Evolutionary conservation across 2,329 filamentous ascomycete species (phyloP).

Genomic region (Xenoacremonium recifei): DNA sequence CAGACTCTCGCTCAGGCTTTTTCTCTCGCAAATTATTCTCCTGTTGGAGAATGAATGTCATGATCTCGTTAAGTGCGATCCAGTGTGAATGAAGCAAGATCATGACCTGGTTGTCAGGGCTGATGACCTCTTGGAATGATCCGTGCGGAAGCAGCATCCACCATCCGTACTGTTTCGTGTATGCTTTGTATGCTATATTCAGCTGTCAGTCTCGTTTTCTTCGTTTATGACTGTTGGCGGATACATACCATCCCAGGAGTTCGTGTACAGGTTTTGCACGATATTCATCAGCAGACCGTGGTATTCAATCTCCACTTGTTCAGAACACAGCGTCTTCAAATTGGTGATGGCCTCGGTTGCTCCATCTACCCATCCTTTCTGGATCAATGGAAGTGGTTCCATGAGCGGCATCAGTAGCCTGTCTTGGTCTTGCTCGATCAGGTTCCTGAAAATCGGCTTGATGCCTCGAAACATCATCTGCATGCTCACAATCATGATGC

Average conservation of each 20-base stretch:
- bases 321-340: constrained; percentile 43
- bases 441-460: constrained; percentile 49
- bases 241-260: constrained; percentile 50
- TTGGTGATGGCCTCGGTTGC: constrained; percentile 43
- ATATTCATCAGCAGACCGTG: constrained; percentile 44
- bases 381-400: constrained; percentile 43
- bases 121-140: constrained; percentile 49
- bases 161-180: constrained; percentile 52
- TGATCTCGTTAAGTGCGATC: constrained; percentile 54
- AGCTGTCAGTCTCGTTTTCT: constrained; percentile 2
- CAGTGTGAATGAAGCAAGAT: constrained; percentile 52
- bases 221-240: no score
- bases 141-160: constrained; percentile 57
- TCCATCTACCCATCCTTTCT: constrained; percentile 43
- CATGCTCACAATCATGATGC: constrained; percentile 52
- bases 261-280: constrained; percentile 50
- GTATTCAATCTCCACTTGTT: constrained; percentile 45
- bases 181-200: constrained; percentile 45
- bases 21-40: constrained; percentile 36
- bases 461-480: constrained; percentile 52
- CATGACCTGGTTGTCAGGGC: constrained; percentile 44
- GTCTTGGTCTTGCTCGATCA: constrained; percentile 41
- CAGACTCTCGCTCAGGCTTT: constrained; percentile 19
- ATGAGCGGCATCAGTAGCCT: constrained; percentile 44
- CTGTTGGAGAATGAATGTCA: constrained; percentile 46